Evolutionary conservation across 192 early-diverging fungal species (phyloP), one percentile per base, ranked within the genome.

Genomic region (Linnemannia hyalina): DNA sequence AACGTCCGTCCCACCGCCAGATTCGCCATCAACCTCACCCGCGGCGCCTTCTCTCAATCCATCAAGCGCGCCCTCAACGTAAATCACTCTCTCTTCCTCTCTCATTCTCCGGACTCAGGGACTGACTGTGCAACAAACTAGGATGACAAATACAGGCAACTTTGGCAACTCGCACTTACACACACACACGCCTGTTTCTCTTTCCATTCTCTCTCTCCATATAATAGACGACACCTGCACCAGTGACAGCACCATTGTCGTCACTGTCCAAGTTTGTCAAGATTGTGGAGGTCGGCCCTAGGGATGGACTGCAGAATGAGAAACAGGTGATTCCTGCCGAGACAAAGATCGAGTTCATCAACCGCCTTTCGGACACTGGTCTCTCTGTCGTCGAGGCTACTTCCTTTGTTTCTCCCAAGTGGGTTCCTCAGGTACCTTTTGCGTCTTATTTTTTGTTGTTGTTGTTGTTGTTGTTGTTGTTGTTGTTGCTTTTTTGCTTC

Each of bases 281-380:
- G 81, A 95, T 99, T 86, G 97, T 98, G 36, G 97, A 99, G 77
- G 97, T 99, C n/a, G 95, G 96, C 0, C 97, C 98, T 11, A 92
- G 98, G 35, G 98, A 99, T 88, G 98, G 98, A 52, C 91, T 99
- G 29, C 98, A 99, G 88, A 99, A 99, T 81, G 98, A 99, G 89
- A 96, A 95, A 85, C 90, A 91, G 8, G 74, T 96, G 29, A 91
- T 99, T 54, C 94, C 97, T 20, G 93, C 96, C 8, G 92, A 91
- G 44, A 92, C 92, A 73, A 99, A 99, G 78, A 92, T 98, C 49
- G 89, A 93, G n/a, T 91, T 99, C 74, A 97, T 99, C 87, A 93
- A 97, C 82, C 88, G 89, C 36, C 93, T 99, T 10, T 88, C 95
- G 9, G 92, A 94, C 52, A 91, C 95, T 11, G 97, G 97, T 10